Base-by-base conservation (phyloP, 2,329 filamentous ascomycete genomes). In the Aspergillus jensenii region DNA sequence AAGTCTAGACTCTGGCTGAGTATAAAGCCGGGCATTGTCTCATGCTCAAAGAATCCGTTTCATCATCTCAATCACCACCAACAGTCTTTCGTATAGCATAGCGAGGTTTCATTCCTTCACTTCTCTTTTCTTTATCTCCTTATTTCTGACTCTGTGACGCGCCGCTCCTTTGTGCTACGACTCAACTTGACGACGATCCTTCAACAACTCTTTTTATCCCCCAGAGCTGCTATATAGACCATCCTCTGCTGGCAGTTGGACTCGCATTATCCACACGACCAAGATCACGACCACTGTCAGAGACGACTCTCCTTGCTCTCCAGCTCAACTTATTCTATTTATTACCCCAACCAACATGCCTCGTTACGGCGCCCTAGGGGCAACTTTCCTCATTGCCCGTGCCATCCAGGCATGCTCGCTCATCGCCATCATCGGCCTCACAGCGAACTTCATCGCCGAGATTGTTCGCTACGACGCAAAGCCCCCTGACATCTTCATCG, bases 401-500 rank as follows among this genome's bases (percentile, higher is more conserved):
- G 81, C 83, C 58, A 81, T 93, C 65, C 87, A 96, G 72, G 82
- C 85, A 59, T 76, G 89, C 62, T 85, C 85, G 25, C 87, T 96
- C 70, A 81, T 95, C 58, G 81, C 87, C 58, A 86, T 95, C 64
- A 88, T 96, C 63, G 91, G 91, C 46, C 85, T 96, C 73, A 87
- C 87, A 0, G 85, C 89, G 68, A 91, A 93, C 75, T 96, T 96
- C 75, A 87, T 96, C 68, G 82, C 87, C 23, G 83, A 90, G 66
- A 91, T 96, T 71, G 85, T 91, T 45, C 78, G 81, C 44, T 83
- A 81, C 21, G 82, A 87, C 62, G 83, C 87, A 55, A 81, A 84
- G 31, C 86, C 89, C 0, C 90, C 91, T 0, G 79, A 84, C 52
- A 86, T 92, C 47, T 81, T 97, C 21, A 84, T 96, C 31, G 91